phyloP scores from a whole-genome alignment of 2,329 filamentous ascomycete species.

The Cercospora beticola region DNA sequence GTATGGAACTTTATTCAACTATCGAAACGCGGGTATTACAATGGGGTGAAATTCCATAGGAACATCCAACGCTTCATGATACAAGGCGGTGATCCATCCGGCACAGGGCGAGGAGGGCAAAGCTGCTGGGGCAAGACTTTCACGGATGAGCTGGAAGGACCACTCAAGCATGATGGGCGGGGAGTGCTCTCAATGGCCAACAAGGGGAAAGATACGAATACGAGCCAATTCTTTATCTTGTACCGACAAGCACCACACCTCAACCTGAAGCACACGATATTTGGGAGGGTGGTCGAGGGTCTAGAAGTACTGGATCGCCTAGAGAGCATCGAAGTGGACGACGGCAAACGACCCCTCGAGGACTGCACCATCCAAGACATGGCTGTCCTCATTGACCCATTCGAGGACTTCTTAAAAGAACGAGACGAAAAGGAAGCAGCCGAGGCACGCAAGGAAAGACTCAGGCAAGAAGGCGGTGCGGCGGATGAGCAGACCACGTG shows the following conservation, averaged over 20 bases:
- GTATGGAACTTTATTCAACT: constrained; percentile 97
- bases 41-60: constrained; percentile 79
- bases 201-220: constrained; percentile 97
- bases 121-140: constrained; percentile 96
- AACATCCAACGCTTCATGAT: constrained; percentile 96
- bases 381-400: constrained; percentile 87
- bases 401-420: constrained; percentile 85
- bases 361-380: constrained; percentile 81
- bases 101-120: constrained; percentile 83
- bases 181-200: constrained; percentile 94
- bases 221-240: constrained; percentile 89
- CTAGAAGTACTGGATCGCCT: constrained; percentile 66
- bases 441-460: constrained; percentile 63
- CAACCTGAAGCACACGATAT: constrained; percentile 96
- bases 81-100: constrained; percentile 90
- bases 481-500: constrained; percentile 91
- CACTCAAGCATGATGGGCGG: constrained; percentile 75
- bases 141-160: constrained; percentile 87
- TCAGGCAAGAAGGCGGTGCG: constrained; percentile 65
- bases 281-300: constrained; percentile 79
- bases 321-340: constrained; percentile 74
- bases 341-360: constrained; percentile 70
- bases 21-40: constrained; percentile 87
- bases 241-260: constrained; percentile 84
- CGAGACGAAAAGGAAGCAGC: constrained; percentile 54